phyloP scores from a whole-genome alignment of 768 basidiomycete genomes.

The Mycena metata region DNA sequence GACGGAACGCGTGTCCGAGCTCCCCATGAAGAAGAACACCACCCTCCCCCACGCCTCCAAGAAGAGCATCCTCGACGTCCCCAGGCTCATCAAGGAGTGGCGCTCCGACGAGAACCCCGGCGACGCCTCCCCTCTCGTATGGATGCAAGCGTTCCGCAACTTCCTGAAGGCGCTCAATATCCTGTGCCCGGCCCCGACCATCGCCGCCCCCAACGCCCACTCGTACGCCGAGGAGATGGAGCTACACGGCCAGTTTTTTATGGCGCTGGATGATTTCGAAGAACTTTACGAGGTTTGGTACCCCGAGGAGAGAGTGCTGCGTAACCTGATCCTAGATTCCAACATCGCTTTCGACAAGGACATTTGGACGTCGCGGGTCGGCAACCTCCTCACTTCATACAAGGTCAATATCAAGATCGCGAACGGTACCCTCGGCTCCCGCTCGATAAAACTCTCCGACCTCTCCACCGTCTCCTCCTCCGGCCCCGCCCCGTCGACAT shows the following conservation, averaged over 20 bases:
- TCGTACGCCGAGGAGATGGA: slow-evolving; percentile 1
- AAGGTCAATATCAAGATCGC: not conserved
- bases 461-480: not conserved
- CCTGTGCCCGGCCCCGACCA: not conserved
- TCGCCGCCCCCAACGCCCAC: not conserved
- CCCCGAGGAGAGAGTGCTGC: not conserved
- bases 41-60: not conserved
- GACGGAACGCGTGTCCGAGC: not conserved
- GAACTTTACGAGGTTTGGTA: not conserved
- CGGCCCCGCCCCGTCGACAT: not conserved
- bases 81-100: not conserved
- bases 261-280: slow-evolving; percentile 6
- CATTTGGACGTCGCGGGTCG: not conserved
- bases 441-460: not conserved
- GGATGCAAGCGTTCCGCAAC: slow-evolving; percentile 4
- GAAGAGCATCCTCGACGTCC: slow-evolving; percentile 1
- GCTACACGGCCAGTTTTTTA: not conserved
- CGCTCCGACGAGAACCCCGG: slow-evolving; percentile 4
- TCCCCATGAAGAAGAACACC: not conserved
- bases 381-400: not conserved
- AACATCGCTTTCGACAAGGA: not conserved
- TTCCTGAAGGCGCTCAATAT: not conserved
- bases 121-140: not conserved
- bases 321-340: not conserved
- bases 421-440: not conserved